These are phyloP conservation scores for Moesziomyces parantarcticus DNA, from an alignment of 1,284 basidiomycete genomes.

Conservation along the genomic window DNA sequence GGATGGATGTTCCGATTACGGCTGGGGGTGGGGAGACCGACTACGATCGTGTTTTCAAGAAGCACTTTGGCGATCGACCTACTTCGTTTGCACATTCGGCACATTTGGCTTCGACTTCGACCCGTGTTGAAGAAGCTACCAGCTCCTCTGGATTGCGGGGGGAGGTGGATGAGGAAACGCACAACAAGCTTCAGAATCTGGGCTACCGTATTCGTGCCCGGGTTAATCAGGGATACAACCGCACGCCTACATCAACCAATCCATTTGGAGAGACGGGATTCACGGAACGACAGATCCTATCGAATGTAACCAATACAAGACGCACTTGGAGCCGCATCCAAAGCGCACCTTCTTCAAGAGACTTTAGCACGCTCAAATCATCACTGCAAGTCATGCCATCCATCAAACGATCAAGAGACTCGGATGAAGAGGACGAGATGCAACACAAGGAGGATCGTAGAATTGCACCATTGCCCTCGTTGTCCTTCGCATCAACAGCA, in stretches of 20 bases:
- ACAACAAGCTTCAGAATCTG: constrained; percentile 18
- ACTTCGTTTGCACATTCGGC: constrained; percentile 20
- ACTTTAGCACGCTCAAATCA: not conserved
- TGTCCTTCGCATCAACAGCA: constrained; percentile 15
- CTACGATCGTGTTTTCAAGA: constrained; percentile 20
- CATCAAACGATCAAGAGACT: no score
- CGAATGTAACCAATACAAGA: constrained; percentile 5
- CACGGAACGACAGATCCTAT: constrained; percentile 11
- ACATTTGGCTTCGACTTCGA: not conserved
- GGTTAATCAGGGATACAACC: constrained; percentile 28
- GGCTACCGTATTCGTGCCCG: constrained; percentile 27
- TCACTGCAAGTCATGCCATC: no score
- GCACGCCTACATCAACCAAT: not conserved
- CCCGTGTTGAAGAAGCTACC: no score
- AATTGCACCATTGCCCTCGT: constrained; percentile 7
- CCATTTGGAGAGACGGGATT: not conserved
- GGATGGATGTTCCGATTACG: constrained; percentile 8
- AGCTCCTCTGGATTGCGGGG: no score
- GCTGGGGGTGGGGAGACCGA: not conserved
- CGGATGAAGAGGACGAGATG: no score
- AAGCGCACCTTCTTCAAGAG: constrained; percentile 3
- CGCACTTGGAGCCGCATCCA: constrained; percentile 8
- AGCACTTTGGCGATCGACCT: constrained; percentile 37
- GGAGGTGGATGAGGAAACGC: constrained; percentile 21
- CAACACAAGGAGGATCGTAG: no score